A percentile compares a stretch with the other conserved stretches of the same genome.
Evolutionary conservation across 2,329 filamentous ascomycete genomes (phyloP).

Genomic region (Periconia macrospinosa): DNA sequence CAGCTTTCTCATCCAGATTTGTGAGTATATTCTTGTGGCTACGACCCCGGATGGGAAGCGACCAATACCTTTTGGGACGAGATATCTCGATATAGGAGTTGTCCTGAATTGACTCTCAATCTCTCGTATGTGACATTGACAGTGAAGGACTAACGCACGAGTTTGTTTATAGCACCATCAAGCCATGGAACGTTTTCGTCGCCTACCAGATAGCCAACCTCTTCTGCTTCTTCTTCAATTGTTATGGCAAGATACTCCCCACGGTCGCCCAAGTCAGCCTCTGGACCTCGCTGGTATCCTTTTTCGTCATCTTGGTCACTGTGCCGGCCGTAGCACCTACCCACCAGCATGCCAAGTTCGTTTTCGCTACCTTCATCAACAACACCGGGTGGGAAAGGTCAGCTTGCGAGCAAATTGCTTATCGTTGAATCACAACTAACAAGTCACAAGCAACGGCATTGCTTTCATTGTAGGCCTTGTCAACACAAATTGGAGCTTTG

Average conservation of each 20-base stretch:
- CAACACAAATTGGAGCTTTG: constrained; percentile 55
- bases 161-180: constrained; percentile 25
- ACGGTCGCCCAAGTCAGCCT: constrained; percentile 48
- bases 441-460: constrained; percentile 51
- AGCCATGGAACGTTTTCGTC: constrained; percentile 45
- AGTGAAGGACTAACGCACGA: too few species aligned
- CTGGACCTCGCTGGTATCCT: constrained; percentile 52
- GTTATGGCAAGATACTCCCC: constrained; percentile 42
- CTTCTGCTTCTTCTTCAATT: constrained; percentile 55
- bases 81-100: too few species aligned
- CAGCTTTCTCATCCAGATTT: constrained; percentile 56
- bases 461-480: constrained; percentile 57
- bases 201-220: constrained; percentile 52
- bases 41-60: not conserved
- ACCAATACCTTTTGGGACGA: too few species aligned
- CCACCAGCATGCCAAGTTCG: constrained; percentile 51
- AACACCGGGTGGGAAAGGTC: constrained; percentile 53
- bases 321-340: constrained; percentile 49
- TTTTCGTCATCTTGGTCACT: constrained; percentile 53
- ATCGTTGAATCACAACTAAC: too few species aligned
- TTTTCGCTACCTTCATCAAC: constrained; percentile 57
- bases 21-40: constrained; percentile 40
- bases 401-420: too few species aligned
- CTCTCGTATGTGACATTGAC: too few species aligned
- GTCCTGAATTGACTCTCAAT: too few species aligned